Percentiles rank a stretch among this genome's conserved stretches.
Conservation (phyloP, 768 basidiomycete species). For the Cantharellus anzutake region DNA sequence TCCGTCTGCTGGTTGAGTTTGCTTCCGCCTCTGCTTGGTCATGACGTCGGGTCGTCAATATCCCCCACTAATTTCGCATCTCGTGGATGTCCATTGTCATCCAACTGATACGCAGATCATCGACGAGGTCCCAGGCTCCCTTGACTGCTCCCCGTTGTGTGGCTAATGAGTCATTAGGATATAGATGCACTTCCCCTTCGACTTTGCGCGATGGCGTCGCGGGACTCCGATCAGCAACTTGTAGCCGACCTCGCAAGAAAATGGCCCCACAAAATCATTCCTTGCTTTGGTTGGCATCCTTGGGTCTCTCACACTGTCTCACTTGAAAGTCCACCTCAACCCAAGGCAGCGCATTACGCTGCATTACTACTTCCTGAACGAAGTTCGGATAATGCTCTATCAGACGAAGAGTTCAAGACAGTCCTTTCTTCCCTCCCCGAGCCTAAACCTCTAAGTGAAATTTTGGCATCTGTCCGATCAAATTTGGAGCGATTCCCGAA, state of each 20-base stretch:
- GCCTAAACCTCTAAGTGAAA: conserved; percentile 39
- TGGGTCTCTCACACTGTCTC: conserved; percentile 81
- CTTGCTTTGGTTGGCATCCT: conserved; percentile 89
- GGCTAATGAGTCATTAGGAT: conserved; percentile 10
- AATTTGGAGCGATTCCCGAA: conserved; percentile 42
- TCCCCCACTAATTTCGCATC: not conserved
- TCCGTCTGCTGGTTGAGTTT: too few species aligned
- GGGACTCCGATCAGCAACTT: conserved; percentile 39
- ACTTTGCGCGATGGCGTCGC: conserved; percentile 58
- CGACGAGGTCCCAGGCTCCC: conserved; percentile 10
- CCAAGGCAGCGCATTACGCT: conserved; percentile 61
- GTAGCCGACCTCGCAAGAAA: conserved; percentile 45
- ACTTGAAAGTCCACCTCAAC: conserved; percentile 16
- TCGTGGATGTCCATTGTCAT: conserved; percentile 84
- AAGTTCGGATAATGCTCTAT: conserved; percentile 9
- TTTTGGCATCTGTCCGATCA: conserved; percentile 38
- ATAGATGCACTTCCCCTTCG: conserved; percentile 42
- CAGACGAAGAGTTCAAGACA: conserved; percentile 26
- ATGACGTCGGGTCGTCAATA: not conserved
- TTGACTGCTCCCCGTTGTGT: not conserved
- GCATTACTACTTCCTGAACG: conserved; percentile 35
- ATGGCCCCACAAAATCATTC: conserved; percentile 44
- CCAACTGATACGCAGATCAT: conserved; percentile 56
- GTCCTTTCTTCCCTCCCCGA: conserved; percentile 53
- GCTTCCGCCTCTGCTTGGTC: too few species aligned